Base-by-base conservation (phyloP, 2,329 filamentous ascomycete species). In the Stenocarpella maydis region DNA sequence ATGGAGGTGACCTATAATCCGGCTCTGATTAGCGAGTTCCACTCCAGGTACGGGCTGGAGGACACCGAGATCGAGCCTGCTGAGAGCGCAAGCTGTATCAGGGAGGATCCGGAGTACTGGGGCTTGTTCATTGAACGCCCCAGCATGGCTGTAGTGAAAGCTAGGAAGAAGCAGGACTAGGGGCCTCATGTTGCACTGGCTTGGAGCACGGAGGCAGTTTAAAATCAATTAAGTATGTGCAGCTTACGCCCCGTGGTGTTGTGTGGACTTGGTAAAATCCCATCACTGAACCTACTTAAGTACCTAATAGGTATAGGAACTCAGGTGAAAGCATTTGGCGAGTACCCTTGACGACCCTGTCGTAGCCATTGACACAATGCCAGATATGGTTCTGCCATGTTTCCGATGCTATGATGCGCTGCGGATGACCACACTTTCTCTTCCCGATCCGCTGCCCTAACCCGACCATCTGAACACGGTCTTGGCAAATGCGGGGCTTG, bases 1-100 rank as follows among this genome's bases (percentile, higher is more conserved):
- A 70, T 70, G 69, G 65, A 70, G 52, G 69, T 45, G n/a, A 70
- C 69, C 4, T 67, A 70, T 31, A 50, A 70, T 28, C 69, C 69
- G 50, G 39, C 55, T 15, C 67, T 52, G n/a, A 34, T 68, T 14
- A 31, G 54, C 10, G 65, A 65, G 15, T 64, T 64, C 14, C 69
- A 70, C 34, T 50, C 55, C 28, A 63, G 26, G 41, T 58, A 65
- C 37, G 69, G 69, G 12, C 17, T 70, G 50, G 69, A 55, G 49
- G 65, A 64, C 21, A 70, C 69, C 4, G 54, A 64, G 49, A 14
- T 70, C 8, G 55, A 64, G 58, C 68, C 65, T 3, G 24, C 28
- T 4, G 68, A 17, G n/a, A 50, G 61, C 17, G 49, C 65, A 14
- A 47, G 31, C 34, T 70, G 65, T n/a, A 28, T 47, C 24, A 52